Conservation (phyloP, 495 filamentous ascomycete species). For the Penicillium odoratum region DNA sequence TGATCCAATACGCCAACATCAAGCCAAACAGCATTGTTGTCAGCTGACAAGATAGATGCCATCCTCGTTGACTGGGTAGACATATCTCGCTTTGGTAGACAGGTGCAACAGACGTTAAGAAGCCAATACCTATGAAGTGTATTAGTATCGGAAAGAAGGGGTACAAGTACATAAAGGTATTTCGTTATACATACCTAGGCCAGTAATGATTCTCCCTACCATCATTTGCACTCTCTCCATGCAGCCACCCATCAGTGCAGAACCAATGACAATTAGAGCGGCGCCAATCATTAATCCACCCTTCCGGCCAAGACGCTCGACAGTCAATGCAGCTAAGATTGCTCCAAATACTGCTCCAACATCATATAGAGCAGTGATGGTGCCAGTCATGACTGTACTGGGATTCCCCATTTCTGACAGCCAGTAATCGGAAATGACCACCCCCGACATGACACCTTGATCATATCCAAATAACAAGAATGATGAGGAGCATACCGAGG, state of each 20-base stretch:
- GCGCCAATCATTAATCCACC: conserved; percentile 48
- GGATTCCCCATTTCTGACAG: conserved; percentile 19
- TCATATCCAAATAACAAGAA: conserved; percentile 38
- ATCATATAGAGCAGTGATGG: conserved; percentile 53
- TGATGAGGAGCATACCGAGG: conserved; percentile 26
- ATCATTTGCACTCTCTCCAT: conserved; percentile 37
- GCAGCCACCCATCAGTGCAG: conserved; percentile 49
- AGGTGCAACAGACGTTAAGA: conserved; percentile 31
- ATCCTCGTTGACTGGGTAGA: conserved; percentile 26
- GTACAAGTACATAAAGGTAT: neutral
- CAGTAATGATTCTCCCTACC: conserved; percentile 34
- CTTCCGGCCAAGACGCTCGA: conserved; percentile 51
- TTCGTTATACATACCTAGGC: conserved; percentile 29
- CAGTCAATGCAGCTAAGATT: conserved; percentile 44
- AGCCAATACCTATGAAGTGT: conserved; percentile 25
- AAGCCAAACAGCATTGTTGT: conserved; percentile 31
- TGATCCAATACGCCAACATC: conserved; percentile 36
- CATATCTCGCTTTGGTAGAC: conserved; percentile 36
- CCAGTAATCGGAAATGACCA: conserved; percentile 21
- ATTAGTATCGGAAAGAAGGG: neutral
- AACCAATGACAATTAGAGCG: conserved; percentile 49
- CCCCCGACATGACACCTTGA: conserved; percentile 36
- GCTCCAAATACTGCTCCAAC: conserved; percentile 55
- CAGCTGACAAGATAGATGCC: conserved; percentile 31
- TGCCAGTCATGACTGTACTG: conserved; percentile 20